These are phyloP conservation scores for Alisma plantagoaquatica DNA, from an alignment of 106 monocot genomes.

Conservation along the genomic window DNA sequence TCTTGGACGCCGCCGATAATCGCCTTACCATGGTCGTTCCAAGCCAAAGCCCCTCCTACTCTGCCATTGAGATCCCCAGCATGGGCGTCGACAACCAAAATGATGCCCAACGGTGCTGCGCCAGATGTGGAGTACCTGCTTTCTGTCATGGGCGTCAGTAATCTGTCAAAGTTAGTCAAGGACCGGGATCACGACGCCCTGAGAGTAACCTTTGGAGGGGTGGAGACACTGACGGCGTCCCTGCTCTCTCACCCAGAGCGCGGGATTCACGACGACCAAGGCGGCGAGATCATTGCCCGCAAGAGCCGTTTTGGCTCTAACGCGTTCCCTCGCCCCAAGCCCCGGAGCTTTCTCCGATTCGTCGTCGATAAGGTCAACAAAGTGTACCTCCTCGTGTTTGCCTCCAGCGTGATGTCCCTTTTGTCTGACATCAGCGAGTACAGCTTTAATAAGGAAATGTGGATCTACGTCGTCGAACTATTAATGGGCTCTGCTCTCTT, in stretches of 20 bases:
- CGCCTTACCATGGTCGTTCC: background rate
- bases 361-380: slow-evolving; percentile 27
- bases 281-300: slow-evolving; percentile 8
- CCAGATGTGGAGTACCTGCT: too few species aligned
- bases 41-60: background rate
- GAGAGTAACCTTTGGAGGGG: slow-evolving; percentile 18
- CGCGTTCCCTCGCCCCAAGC: slow-evolving; percentile 17
- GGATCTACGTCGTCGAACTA: slow-evolving; percentile 47
- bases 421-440: slow-evolving; percentile 42
- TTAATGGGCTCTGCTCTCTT: slow-evolving; percentile 30
- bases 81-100: too few species aligned
- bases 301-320: slow-evolving; percentile 29
- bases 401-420: slow-evolving; percentile 30
- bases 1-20: too few species aligned
- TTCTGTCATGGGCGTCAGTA: too few species aligned
- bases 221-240: background rate
- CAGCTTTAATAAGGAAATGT: slow-evolving; percentile 30
- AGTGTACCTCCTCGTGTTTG: slow-evolving; percentile 27
- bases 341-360: slow-evolving; percentile 25
- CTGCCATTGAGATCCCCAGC: too few species aligned
- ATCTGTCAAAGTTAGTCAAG: background rate
- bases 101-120: too few species aligned
- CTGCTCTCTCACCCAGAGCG: slow-evolving; percentile 8
- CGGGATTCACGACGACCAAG: slow-evolving; percentile 15
- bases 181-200: slow-evolving; percentile 2